Conservation (phyloP, 108 stramenopile species). For the Bacterosira constricta region DNA sequence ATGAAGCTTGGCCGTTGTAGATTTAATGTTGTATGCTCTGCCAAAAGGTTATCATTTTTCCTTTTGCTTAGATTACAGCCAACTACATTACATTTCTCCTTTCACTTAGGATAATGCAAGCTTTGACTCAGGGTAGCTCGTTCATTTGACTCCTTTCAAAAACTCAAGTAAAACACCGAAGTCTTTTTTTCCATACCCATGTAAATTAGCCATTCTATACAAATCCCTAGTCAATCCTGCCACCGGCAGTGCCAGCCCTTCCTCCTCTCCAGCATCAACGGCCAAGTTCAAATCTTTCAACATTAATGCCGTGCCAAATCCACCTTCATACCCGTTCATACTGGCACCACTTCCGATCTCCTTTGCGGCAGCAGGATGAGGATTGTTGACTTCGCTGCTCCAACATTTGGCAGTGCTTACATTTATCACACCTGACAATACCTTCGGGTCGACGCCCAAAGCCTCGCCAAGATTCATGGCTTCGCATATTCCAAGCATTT, state of each 20-base stretch:
- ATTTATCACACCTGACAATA: constrained; percentile 90
- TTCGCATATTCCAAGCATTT: constrained; percentile 92
- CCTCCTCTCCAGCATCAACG: constrained; percentile 56
- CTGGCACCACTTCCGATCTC: constrained; percentile 73
- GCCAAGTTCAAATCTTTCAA: constrained; percentile 89
- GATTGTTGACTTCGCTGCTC: constrained; percentile 93
- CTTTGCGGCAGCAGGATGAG: constrained; percentile 73
- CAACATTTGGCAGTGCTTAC: constrained; percentile 93
- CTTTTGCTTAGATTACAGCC: no score
- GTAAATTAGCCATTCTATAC: constrained; percentile 53
- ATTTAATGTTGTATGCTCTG: no score
- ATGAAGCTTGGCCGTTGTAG: no score
- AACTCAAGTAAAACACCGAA: constrained; percentile 79
- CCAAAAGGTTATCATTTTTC: no score
- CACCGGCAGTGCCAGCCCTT: constrained; percentile 66
- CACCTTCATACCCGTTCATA: constrained; percentile 64
- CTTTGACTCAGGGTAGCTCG: no score
- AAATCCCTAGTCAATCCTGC: constrained; percentile 63
- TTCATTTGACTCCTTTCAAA: constrained; percentile 20
- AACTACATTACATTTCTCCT: no score
- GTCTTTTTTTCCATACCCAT: constrained; percentile 71
- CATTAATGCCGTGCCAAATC: constrained; percentile 83
- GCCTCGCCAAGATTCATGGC: constrained; percentile 92
- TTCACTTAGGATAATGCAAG: no score
- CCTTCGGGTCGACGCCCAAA: constrained; percentile 88